Base-by-base conservation (phyloP, 306 rosid genomes). In the Glycyrrhiza uralensis region DNA sequence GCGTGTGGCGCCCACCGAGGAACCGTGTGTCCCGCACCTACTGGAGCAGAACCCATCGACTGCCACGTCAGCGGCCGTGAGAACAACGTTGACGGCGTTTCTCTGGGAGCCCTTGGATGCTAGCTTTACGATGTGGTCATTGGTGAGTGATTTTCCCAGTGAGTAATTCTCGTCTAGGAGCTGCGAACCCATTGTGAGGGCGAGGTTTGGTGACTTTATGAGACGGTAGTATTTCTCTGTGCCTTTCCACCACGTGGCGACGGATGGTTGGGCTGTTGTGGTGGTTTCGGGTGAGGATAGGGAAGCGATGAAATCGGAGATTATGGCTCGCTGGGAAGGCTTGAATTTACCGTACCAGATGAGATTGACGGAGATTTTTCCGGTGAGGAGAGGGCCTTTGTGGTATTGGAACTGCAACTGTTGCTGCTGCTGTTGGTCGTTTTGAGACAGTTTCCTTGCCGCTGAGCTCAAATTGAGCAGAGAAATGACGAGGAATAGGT, bases 291-390 rank as follows among this genome's bases (percentile, higher is more conserved):
- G 52, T n/a, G 84, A 42, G 23, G 87, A 76, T 18, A 86, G 78
- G 23, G 96, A 92, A 78, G 86, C 14, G 65, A 92, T 32, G 78
- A 92, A 92, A 50, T 92, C 89, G 6, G 88, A 11, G 66, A 89
- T 36, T 23, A 86, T 85, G 12, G 90, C 87, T 12, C 81, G 72
- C 49, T 89, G 96, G 60, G 92, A 77, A 2, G 92, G 85, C 2
- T 26, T 86, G 87, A 92, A 92, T 6, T 74, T 80, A 3, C 92
- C 97, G 39, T 92, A 92, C 93, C 93, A 92, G 2, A 92, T 85
- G 8, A 92, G 83, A 71, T 92, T 86, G 62, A 87, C 12, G 56
- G 91, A 70, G 78, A 81, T 51, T 33, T 82, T 79, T 0, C 92
- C 90, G 0, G 44, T 24, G 1, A 89, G 88, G 30, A 92, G 93